Conservation (phyloP, 495 filamentous ascomycete genomes). For the Bombardia bombarda region DNA sequence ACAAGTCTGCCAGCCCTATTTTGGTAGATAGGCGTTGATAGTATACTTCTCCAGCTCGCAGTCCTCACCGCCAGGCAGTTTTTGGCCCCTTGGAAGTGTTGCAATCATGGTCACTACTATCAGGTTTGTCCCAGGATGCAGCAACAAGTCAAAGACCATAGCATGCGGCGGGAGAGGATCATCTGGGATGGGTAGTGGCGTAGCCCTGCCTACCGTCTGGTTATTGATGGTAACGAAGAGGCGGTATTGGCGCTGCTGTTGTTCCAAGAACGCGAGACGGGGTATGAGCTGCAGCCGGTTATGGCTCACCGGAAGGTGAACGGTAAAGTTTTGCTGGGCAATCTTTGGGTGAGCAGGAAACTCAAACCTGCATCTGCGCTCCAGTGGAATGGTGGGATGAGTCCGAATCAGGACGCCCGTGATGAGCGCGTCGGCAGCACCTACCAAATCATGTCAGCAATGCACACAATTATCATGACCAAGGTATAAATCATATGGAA, state of each 20-base stretch:
- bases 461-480: neutral
- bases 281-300: constrained; percentile 59
- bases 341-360: constrained; percentile 53
- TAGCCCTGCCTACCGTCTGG: constrained; percentile 52
- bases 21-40: constrained; percentile 19
- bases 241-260: constrained; percentile 31
- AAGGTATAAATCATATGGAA: neutral
- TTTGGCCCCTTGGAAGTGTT: constrained; percentile 51
- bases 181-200: constrained; percentile 33
- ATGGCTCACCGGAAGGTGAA: constrained; percentile 55
- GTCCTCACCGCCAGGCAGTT: constrained; percentile 44
- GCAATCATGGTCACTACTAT: constrained; percentile 59
- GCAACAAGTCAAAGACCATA: constrained; percentile 52
- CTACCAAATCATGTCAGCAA: constrained; percentile 12
- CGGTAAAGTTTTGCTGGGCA: constrained; percentile 59
- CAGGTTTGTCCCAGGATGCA: constrained; percentile 56
- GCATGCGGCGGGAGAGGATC: constrained; percentile 36
- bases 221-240: constrained; percentile 29
- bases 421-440: constrained; percentile 50
- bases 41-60: constrained; percentile 63
- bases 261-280: constrained; percentile 45
- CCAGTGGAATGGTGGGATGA: constrained; percentile 52
- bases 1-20: no score
- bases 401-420: constrained; percentile 56
- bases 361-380: constrained; percentile 44